phyloP scores from a whole-genome alignment of 2,329 filamentous ascomycete species.

The Camptophora hylomeconis region DNA sequence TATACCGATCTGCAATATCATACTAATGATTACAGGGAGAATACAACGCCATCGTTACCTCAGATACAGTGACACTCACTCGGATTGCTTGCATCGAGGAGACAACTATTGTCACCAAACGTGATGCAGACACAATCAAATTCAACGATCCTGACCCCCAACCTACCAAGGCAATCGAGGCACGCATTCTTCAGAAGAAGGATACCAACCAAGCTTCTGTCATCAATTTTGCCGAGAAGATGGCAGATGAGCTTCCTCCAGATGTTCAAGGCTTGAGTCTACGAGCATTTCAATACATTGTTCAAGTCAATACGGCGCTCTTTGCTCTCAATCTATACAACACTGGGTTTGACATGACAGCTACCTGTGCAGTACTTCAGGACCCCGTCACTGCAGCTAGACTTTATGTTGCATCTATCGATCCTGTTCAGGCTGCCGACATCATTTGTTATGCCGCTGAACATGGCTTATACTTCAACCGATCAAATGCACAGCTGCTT shows the following conservation, averaged over 20 bases:
- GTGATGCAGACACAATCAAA: too few species aligned
- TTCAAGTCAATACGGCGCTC: constrained; percentile 4
- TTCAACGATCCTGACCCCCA: too few species aligned
- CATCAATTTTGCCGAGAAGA: too few species aligned
- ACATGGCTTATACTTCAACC: constrained; percentile 5
- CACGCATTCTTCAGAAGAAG: too few species aligned
- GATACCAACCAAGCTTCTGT: too few species aligned
- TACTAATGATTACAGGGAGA: constrained; percentile 8
- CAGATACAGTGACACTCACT: constrained; percentile 12
- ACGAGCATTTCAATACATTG: constrained; percentile 2
- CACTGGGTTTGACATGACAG: constrained; percentile 2
- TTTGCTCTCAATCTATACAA: constrained; percentile 4
- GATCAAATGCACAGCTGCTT: constrained; percentile 3
- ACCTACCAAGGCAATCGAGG: too few species aligned
- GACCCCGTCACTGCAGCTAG: background rate
- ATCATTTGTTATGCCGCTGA: constrained; percentile 4
- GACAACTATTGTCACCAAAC: constrained; percentile 9
- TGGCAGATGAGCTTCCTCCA: too few species aligned
- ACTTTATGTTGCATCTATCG: constrained; percentile 2
- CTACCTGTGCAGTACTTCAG: constrained; percentile 4
- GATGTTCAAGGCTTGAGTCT: too few species aligned
- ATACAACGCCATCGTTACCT: constrained; percentile 10
- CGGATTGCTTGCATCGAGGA: constrained; percentile 13
- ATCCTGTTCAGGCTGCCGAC: constrained; percentile 4
- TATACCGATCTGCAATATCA: background rate